Evolutionary conservation across 106 monocot genomes (phyloP), one percentile per base, ranked within the genome.

Genomic region (Amphibolis antarctica): DNA sequence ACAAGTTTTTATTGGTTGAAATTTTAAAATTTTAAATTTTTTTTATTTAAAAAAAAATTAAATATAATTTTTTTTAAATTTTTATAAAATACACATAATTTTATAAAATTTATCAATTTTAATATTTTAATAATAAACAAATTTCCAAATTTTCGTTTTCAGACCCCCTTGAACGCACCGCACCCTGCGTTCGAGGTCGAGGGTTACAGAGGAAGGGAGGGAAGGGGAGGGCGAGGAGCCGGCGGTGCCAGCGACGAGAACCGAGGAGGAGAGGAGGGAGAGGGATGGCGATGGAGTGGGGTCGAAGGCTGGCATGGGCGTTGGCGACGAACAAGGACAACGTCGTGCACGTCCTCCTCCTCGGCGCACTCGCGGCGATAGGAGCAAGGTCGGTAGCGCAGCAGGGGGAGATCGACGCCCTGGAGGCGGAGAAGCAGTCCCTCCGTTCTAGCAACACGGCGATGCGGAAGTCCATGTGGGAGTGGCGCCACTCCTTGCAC

Each of bases 381-480:
- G 73, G 74, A 15, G 44, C 69, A 26, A 73, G 83, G 15, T 84
- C 83, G n/a, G 28, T 28, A 23, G 10, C 27, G n/a, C 79, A 80
- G 70, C 83, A 84, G 70, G 26, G 24, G 0, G 73, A 79, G 58
- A 79, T 84, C 69, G 79, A 79, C 46, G 69, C 66, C 5, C 73
- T 80, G n/a, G 83, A 84, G 70, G 76, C 73, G 59, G 83, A 84
- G 73, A 80, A 71, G 56, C 57, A 69, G 22, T 64, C 69, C 4
- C 73, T 84, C 30, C 69, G 53, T 7, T 15, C 28, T 42, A 44
- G 67, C 30, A 74, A 79, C 76, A 55, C 49, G 46, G 70, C 76
- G 49, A 73, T 76, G 66, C 62, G 64, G 36, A 74, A 77, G 21
- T 23, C 75, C 46, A 79, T 79, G 75, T 83, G 82, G 82, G 75